Base-by-base conservation (phyloP, 768 basidiomycete species). In the Lactifluus echinatus region DNA sequence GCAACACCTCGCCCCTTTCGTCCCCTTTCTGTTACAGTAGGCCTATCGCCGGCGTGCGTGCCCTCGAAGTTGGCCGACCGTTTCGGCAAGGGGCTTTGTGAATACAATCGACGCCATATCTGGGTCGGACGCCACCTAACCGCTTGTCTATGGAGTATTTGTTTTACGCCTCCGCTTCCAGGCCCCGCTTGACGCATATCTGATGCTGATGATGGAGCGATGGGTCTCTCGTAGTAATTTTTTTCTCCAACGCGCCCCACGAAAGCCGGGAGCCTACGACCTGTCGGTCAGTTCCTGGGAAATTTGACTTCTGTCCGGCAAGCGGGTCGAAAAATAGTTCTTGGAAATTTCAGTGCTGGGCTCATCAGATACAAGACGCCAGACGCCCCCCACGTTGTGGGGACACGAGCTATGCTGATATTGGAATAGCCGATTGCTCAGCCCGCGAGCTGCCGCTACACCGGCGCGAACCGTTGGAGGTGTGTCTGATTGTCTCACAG, bases 321-420 rank as follows among this genome's bases (percentile, higher is more conserved):
- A 36, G 43, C 43, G 8, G 1, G 19, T 48, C 31, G 52, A 46
- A 48, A 40, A 42, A 15, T 43, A 17, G n/a, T 29, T 14, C 31
- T 55, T 42, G 47, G 37, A 48, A 40, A n/a, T 48, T 55, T 49
- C 39, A 19, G 29, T 8, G 23, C 29, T 4, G 14, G 45, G 19
- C n/a, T 37, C 43, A 47, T 55, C 39, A 21, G 29, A 42, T 24
- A 24, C 39, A 42, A 34, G 33, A 36, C 26, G 39, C 23, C 31
- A n/a, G n/a, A 42, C 39, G n/a, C 29, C 11, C 8, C 39, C 31
- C 57, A 53, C 57, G 57, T 58, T 53, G 50, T 15, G 28, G 28
- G 28, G 37, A 19, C 21, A 48, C n/a, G 15, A 49, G 26, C 52
- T 53, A 58, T 58, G n/a, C 57, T 58, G 31, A 42, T 46, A 58